Base-by-base conservation (phyloP, 208 protist genomes). In the Leptomonas seymouri region DNA sequence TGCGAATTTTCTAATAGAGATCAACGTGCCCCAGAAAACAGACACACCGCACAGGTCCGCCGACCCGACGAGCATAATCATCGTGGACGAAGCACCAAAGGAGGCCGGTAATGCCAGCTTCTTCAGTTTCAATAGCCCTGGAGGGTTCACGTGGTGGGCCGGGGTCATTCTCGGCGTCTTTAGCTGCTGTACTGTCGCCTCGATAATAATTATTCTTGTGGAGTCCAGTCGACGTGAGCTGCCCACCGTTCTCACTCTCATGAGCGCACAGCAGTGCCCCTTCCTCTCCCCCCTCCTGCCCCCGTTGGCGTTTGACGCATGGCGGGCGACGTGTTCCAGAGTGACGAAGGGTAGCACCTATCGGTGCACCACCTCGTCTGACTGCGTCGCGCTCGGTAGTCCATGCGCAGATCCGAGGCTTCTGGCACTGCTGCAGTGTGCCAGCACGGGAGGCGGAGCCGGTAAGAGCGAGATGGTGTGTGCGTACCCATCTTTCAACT, bases 101-200 rank as follows among this genome's bases (percentile, higher is more conserved):
- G 56, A 48, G 30, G 46, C 5, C 4, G 7, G 28, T 2, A 0
- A 65, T 14, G 25, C 54, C 15, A 36, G 34, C 50, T 80, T 82
- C 49, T 89, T 84, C 58, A 72, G 51, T 30, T 89, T 89, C 41
- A 54, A 64, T 15, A 56, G 61, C 12, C 60, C 59, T 42, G 77
- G 76, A 2, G 68, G 71, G 27, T 65, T 79, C 31, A 82, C 67
- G 56, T 86, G 80, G 78, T 87, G 85, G 79, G 62, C 85, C 3
- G 51, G 46, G 15, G 66, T 56, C 5, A 79, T 85, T 30, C 45
- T 86, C 16, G 82, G 67, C 0, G 23, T 76, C 0, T 61, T 85
- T 9, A 72, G 49, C 14, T 56, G 49, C 59, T 67, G 53, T 31
- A 54, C 73, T 28, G 20, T 81, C 3, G 53, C 67, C 18, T 72